Evolutionary conservation across 1,284 basidiomycete species (phyloP).

Genomic region (Apiotrichum sp.): DNA sequence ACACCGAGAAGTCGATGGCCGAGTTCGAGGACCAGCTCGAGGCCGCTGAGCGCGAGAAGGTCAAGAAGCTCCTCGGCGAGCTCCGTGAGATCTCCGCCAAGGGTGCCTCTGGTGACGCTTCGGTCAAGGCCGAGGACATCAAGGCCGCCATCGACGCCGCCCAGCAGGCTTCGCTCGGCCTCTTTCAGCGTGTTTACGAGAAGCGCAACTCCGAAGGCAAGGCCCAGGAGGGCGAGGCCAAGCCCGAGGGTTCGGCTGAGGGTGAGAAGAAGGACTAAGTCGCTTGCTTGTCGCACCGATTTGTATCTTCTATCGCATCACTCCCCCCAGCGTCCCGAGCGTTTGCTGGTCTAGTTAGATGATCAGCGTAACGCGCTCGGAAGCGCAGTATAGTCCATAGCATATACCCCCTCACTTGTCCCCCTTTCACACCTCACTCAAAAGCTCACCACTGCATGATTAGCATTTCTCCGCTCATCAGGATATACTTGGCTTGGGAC

Average conservation of each 20-base stretch:
- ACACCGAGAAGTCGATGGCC: constrained; percentile 92
- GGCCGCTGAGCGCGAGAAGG: constrained; percentile 85
- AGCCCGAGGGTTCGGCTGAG: constrained; percentile 37
- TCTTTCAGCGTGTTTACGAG: constrained; percentile 99
- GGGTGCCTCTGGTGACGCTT: constrained; percentile 79
- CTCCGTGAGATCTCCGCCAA: constrained; percentile 84
- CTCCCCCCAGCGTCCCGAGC: no score
- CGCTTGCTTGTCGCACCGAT: neutral
- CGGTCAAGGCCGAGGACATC: constrained; percentile 77
- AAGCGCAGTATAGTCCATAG: neutral
- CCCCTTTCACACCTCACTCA: constrained; percentile 2
- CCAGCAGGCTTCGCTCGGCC: constrained; percentile 91
- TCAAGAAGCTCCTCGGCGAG: constrained; percentile 75
- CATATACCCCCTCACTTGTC: neutral
- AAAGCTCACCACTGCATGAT: constrained; percentile 14
- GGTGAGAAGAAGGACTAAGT: constrained; percentile 40
- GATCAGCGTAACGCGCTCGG: no score
- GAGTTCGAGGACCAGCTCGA: constrained; percentile 98
- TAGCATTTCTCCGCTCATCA: constrained; percentile 4
- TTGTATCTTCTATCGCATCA: no score
- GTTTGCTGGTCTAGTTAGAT: no score
- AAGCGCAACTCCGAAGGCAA: constrained; percentile 55
- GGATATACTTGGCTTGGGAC: neutral
- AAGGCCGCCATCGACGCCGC: constrained; percentile 90
- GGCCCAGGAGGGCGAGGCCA: constrained; percentile 39